These are phyloP conservation scores for Solanum hybrid DNA, from an alignment of 305 asterid species.

Conservation along the genomic window DNA sequence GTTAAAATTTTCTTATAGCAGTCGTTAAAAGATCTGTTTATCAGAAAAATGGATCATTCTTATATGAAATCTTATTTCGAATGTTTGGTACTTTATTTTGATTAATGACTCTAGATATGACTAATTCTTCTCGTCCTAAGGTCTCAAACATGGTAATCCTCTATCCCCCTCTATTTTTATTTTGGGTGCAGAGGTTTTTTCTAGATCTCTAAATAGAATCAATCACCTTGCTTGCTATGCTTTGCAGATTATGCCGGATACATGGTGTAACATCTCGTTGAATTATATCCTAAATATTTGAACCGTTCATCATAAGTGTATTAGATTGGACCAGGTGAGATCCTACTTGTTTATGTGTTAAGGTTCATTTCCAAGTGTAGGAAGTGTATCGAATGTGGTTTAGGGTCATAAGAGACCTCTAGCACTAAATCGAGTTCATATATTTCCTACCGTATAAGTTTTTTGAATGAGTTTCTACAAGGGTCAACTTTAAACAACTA, in stretches of 20 bases:
- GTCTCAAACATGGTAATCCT: not conserved
- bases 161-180: not conserved
- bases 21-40: not conserved
- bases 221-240: not conserved
- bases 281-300: not conserved
- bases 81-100: not conserved
- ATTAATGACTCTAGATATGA: not conserved
- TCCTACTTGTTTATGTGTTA: not conserved
- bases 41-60: too few relatives aligned
- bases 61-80: not conserved
- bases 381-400: not conserved
- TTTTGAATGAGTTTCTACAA: not conserved
- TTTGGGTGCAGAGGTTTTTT: not conserved
- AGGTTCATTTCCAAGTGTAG: not conserved
- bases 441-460: not conserved
- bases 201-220: not conserved
- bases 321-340: not conserved
- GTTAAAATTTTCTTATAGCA: not conserved
- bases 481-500: not conserved
- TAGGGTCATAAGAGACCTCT: not conserved
- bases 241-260: not conserved
- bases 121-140: not conserved
- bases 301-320: not conserved
- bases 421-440: not conserved
- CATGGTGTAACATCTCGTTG: not conserved